phyloP scores from a whole-genome alignment of 2,329 filamentous ascomycete species.

The Emmonsiellopsis sp. region DNA sequence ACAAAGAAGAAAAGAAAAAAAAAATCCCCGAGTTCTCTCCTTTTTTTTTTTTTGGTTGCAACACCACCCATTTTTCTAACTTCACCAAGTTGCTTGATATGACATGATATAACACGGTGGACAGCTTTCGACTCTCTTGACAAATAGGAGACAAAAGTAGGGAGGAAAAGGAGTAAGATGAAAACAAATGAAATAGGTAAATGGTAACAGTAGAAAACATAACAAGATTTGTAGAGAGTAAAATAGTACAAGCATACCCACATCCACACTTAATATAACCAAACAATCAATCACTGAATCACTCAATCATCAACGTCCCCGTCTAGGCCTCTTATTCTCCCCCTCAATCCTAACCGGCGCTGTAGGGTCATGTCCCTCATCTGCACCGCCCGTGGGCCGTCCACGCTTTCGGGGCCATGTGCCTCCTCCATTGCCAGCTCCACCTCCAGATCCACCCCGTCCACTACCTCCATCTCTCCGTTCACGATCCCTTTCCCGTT shows the following conservation, averaged over 20 bases:
- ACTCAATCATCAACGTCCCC: conserved; percentile 5
- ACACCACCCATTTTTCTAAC: no score
- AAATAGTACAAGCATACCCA: background rate
- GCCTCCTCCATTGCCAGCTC: background rate
- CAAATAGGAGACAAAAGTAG: no score
- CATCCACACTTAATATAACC: background rate
- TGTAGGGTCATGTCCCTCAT: conserved; percentile 4
- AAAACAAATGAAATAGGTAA: conserved; percentile 8
- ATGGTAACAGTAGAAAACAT: conserved; percentile 9
- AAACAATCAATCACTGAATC: background rate
- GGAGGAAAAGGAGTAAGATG: background rate
- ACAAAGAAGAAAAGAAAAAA: conserved; percentile 45
- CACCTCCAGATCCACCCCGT: conserved; percentile 3
- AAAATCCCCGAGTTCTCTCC: background rate
- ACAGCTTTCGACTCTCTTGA: no score
- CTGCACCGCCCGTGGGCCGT: conserved; percentile 6
- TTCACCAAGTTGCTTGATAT: no score
- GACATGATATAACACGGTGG: no score
- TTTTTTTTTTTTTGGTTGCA: background rate
- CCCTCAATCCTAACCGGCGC: conserved; percentile 7
- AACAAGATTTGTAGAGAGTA: background rate
- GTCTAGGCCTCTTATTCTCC: conserved; percentile 18
- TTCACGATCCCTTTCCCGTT: conserved; percentile 7
- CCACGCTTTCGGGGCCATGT: conserved; percentile 13
- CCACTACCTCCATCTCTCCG: conserved; percentile 6